Percentiles rank a stretch among this genome's conserved stretches.
Evolutionary conservation across 2,329 filamentous ascomycete genomes (phyloP).

Genomic region (Arthroderma sp.): DNA sequence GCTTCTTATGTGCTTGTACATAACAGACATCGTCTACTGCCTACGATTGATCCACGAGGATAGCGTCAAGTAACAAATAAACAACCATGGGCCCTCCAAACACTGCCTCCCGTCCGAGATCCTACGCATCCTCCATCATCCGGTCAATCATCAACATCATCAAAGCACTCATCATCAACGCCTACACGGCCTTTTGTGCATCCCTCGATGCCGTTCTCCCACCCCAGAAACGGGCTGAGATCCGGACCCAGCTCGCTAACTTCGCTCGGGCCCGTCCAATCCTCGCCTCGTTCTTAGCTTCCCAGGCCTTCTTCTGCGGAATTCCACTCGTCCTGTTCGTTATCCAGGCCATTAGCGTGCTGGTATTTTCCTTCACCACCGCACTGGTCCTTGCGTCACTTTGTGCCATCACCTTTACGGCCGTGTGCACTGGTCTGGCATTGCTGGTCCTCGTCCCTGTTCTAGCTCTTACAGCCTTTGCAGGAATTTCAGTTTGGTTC

Average conservation of each 20-base stretch:
- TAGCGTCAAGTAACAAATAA: background rate
- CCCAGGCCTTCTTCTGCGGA: slow-evolving; percentile 53
- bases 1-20: too few relatives aligned
- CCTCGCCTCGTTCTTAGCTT: slow-evolving; percentile 55
- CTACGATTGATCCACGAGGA: background rate
- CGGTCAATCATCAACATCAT: slow-evolving; percentile 2
- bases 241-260: slow-evolving; percentile 41
- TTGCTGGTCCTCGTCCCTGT: slow-evolving; percentile 56
- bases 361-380: slow-evolving; percentile 50
- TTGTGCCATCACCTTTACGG: slow-evolving; percentile 47
- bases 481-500: slow-evolving; percentile 52
- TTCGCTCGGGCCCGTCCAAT: slow-evolving; percentile 56
- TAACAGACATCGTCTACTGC: background rate
- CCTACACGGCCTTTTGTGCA: slow-evolving; percentile 11
- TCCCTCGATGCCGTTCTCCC: slow-evolving; percentile 44
- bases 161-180: slow-evolving; percentile 1
- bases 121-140: background rate
- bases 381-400: slow-evolving; percentile 45
- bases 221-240: slow-evolving; percentile 47
- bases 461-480: slow-evolving; percentile 51
- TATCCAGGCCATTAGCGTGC: slow-evolving; percentile 51
- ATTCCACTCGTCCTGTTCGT: slow-evolving; percentile 58
- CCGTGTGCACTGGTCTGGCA: slow-evolving; percentile 56
- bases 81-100: background rate
- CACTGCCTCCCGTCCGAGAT: background rate